Base-by-base conservation (phyloP, 176 grass and related monocot genomes). In the Calamus simplicifolius region DNA sequence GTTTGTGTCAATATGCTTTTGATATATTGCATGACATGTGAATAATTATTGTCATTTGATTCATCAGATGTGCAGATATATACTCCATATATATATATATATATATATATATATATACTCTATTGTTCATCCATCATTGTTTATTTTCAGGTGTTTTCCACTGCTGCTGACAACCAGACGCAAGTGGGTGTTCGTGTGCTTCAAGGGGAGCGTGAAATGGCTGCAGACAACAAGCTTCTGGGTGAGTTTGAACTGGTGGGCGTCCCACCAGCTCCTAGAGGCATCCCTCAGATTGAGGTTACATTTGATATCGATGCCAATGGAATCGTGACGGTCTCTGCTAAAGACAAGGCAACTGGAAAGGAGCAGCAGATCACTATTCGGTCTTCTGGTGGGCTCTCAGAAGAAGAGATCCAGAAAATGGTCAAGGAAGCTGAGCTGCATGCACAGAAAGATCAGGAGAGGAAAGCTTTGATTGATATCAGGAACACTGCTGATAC, bases 311-410 rank as follows among this genome's bases (percentile, higher is more conserved):
- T 82, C 8, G 79, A 82, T 35, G 79, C 79, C 5, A 82, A 82
- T 10, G 73, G 73, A 49, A 77, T 68, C 5, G 73, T 82, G 49
- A 68, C 68, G 0, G 67, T 82, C 67, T 82, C 68, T 17, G 59
- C 80, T 27, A 82, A 68, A 51, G 73, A 82, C 25, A 82, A 77
- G 64, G 25, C 80, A n/a, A 73, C 80, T 4, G 56, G 31, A n/a
- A 82, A 82, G 79, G 79, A 82, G 64, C 73, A 82, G 63, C 80
- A 77, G 18, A 82, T 82, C 43, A 77, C 80, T 4, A 73, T 77
- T 21, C 68, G 62, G 3, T 82, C 80, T 5, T 82, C 73, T 0
- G 80, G 80, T 19, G 80, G 68, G 0, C 80, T 82, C 3, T 77
- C 80, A 0, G 73, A 77, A 63, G 62, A 64, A 0, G 80, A 82